phyloP scores from a whole-genome alignment of 495 filamentous ascomycete species.

The Arthonia radiata region DNA sequence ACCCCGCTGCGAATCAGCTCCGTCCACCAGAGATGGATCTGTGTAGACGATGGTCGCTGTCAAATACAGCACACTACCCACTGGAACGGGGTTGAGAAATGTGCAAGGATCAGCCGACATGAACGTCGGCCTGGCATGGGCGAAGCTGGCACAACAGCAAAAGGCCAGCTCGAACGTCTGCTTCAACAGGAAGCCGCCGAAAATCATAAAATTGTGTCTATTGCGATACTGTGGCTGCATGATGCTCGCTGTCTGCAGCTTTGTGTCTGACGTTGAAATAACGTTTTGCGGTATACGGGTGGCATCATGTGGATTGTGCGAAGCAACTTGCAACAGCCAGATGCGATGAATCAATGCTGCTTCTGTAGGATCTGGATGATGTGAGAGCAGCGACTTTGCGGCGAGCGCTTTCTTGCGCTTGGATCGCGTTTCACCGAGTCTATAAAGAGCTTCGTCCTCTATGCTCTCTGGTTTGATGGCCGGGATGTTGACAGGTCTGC shows the following conservation, averaged over 20 bases:
- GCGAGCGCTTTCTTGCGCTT: slow-evolving; percentile 43
- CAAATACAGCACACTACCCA: slow-evolving; percentile 60
- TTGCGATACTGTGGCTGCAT: slow-evolving; percentile 81
- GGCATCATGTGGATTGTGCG: slow-evolving; percentile 28
- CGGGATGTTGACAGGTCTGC: slow-evolving; percentile 27
- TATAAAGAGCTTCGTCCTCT: slow-evolving; percentile 46
- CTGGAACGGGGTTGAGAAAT: slow-evolving; percentile 65
- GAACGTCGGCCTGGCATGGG: slow-evolving; percentile 53
- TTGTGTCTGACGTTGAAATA: slow-evolving; percentile 40
- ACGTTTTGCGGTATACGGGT: slow-evolving; percentile 35
- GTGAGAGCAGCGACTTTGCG: slow-evolving; percentile 38
- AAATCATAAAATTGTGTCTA: slow-evolving; percentile 75
- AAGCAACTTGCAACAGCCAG: slow-evolving; percentile 42
- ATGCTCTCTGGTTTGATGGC: slow-evolving; percentile 38
- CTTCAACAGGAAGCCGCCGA: slow-evolving; percentile 64
- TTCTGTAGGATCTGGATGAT: slow-evolving; percentile 53
- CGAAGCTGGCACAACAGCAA: slow-evolving; percentile 57
- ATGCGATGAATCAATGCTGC: slow-evolving; percentile 56
- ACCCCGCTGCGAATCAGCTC: slow-evolving; percentile 9
- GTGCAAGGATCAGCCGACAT: slow-evolving; percentile 55
- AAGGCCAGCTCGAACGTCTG: slow-evolving; percentile 74
- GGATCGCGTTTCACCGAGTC: slow-evolving; percentile 46
- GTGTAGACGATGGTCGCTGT: slow-evolving; percentile 58
- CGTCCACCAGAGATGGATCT: slow-evolving; percentile 29
- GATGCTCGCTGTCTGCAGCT: slow-evolving; percentile 44